phyloP scores from a whole-genome alignment of 2,329 filamentous ascomycete genomes.

The Penicillium sp. region DNA sequence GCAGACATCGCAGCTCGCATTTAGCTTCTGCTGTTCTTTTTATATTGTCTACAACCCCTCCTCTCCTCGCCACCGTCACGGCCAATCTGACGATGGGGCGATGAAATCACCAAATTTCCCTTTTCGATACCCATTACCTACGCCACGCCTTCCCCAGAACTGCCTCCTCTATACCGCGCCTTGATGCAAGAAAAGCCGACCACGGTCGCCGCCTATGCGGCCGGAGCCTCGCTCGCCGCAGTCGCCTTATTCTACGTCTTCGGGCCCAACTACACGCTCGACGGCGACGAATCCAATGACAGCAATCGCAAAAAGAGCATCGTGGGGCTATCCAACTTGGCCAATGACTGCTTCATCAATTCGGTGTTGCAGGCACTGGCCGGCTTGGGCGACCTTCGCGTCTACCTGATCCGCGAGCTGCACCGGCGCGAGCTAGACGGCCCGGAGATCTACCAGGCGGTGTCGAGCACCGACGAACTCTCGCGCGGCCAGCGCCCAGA shows the following conservation, averaged over 20 bases:
- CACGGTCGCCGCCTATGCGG: slow-evolving; percentile 86
- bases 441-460: slow-evolving; percentile 64
- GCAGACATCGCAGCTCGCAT: neutral
- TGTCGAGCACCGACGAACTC: slow-evolving; percentile 45
- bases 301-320: slow-evolving; percentile 73
- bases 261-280: slow-evolving; percentile 92
- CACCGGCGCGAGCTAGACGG: slow-evolving; percentile 79
- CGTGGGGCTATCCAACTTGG: slow-evolving; percentile 81
- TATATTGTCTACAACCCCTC: neutral
- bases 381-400: slow-evolving; percentile 77
- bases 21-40: neutral
- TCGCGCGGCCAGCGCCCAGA: slow-evolving; percentile 41
- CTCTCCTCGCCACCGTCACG: neutral
- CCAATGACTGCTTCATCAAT: slow-evolving; percentile 97
- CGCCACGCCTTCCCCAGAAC: slow-evolving; percentile 4
- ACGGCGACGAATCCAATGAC: slow-evolving; percentile 62
- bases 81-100: slow-evolving; percentile 15
- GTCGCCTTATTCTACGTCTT: slow-evolving; percentile 96
- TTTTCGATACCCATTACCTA: slow-evolving; percentile 6
- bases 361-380: slow-evolving; percentile 90
- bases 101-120: slow-evolving; percentile 14
- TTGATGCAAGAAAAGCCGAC: slow-evolving; percentile 76
- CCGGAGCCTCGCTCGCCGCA: slow-evolving; percentile 88
- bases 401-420: slow-evolving; percentile 88
- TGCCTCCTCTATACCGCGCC: slow-evolving; percentile 3